These are phyloP conservation scores for Colletotrichum sp. DNA, from an alignment of 2,329 filamentous ascomycete species.

Conservation along the genomic window DNA sequence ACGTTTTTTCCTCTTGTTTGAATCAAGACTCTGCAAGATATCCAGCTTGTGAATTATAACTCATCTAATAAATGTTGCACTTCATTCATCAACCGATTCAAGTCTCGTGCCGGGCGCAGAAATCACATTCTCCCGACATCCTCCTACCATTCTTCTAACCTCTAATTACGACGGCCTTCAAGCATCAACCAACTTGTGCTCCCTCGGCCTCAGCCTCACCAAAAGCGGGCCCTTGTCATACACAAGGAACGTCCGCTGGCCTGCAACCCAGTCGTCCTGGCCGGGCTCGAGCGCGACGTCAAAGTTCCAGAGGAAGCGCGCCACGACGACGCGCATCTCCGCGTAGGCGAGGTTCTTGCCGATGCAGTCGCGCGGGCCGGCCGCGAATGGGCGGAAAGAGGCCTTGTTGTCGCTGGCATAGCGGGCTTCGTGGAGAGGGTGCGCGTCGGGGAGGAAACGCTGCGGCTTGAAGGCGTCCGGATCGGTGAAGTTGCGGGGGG, in stretches of 20 bases:
- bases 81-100: too few species aligned
- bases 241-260: not conserved
- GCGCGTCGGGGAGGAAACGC: not conserved
- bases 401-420: not conserved
- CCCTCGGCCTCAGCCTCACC: not conserved
- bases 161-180: not conserved
- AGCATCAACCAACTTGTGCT: not conserved
- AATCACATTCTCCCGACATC: too few species aligned
- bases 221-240: not conserved
- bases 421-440: not conserved
- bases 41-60: too few species aligned
- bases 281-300: not conserved
- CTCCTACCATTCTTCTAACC: rapidly evolving
- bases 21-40: too few species aligned
- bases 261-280: not conserved
- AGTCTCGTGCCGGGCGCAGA: too few species aligned
- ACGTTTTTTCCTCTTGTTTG: too few species aligned
- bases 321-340: not conserved
- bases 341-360: not conserved
- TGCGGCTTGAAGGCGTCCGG: not conserved
- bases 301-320: not conserved
- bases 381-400: not conserved
- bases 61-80: too few species aligned
- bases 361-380: not conserved
- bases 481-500: not conserved